A percentile compares a stretch with the other conserved stretches of the same genome.
Evolutionary conservation across 805 yeast genomes (phyloP).

Genomic region (Metschnikowia reukaufii): DNA sequence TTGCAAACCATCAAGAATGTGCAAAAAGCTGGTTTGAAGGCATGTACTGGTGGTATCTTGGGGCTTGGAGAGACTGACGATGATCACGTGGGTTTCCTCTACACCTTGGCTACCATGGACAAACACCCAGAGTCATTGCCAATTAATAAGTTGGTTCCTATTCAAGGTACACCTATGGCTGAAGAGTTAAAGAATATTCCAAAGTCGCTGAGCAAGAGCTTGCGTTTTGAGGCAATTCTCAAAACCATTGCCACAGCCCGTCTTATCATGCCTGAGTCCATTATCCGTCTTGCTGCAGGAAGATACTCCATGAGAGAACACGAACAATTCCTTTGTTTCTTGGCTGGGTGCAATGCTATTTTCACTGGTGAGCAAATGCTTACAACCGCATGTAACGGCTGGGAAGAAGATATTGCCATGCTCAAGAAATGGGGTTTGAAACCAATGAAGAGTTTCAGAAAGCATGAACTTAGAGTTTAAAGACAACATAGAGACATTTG

Average conservation of each 20-base stretch:
- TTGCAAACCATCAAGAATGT: conserved; percentile 65
- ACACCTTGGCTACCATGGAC: conserved; percentile 65
- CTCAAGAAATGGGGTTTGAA: conserved; percentile 65
- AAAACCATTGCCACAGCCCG: conserved; percentile 77
- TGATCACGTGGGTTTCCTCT: conserved; percentile 64
- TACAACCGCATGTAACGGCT: conserved; percentile 79
- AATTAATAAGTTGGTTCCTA: conserved; percentile 75
- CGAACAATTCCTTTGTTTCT: conserved; percentile 72
- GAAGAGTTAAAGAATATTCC: conserved; percentile 47
- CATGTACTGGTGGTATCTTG: conserved; percentile 77
- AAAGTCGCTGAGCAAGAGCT: conserved; percentile 34
- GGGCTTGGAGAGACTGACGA: conserved; percentile 75
- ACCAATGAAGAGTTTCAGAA: conserved; percentile 49
- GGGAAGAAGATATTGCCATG: conserved; percentile 79
- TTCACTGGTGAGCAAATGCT: conserved; percentile 81
- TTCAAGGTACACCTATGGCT: conserved; percentile 75
- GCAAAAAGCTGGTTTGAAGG: conserved; percentile 60
- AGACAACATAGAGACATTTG: neutral
- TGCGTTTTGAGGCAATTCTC: conserved; percentile 61
- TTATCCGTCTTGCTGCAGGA: conserved; percentile 77
- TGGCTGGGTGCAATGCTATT: conserved; percentile 78
- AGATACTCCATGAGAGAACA: conserved; percentile 76
- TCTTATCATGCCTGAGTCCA: conserved; percentile 67
- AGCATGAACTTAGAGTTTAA: conserved; percentile 5
- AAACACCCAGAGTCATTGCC: conserved; percentile 82